Conservation (phyloP, 176 grass and related monocot species). For the Zoysia pacifica region DNA sequence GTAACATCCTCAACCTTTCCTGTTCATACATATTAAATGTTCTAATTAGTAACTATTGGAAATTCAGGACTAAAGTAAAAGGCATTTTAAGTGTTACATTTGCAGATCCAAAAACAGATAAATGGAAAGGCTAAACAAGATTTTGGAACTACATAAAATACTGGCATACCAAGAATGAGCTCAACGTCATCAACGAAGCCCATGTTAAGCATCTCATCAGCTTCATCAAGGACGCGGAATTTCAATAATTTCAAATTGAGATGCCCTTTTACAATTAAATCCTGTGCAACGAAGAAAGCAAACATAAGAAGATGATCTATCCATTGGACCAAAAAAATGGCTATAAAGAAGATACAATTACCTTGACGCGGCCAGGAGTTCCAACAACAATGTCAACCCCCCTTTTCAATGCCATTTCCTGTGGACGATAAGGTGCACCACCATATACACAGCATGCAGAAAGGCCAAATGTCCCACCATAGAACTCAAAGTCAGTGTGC, state of each 20-base stretch:
- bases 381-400: slow-evolving; percentile 96
- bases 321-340: neutral
- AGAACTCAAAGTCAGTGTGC: slow-evolving; percentile 73
- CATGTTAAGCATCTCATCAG: slow-evolving; percentile 99
- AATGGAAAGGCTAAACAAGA: neutral
- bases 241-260: slow-evolving; percentile 77
- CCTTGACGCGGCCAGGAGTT: slow-evolving; percentile 90
- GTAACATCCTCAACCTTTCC: slow-evolving; percentile 86
- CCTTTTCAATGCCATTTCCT: slow-evolving; percentile 65
- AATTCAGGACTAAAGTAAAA: neutral
- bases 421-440: slow-evolving; percentile 69
- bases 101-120: neutral
- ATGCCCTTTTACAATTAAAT: slow-evolving; percentile 69
- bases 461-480: slow-evolving; percentile 69
- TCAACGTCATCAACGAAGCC: slow-evolving; percentile 96
- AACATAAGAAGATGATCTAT: neutral
- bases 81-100: neutral
- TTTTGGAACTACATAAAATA: neutral
- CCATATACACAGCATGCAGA: slow-evolving; percentile 86
- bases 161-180: slow-evolving; percentile 84
- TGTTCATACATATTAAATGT: slow-evolving; percentile 37
- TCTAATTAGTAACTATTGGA: neutral
- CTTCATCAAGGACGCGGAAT: slow-evolving; percentile 97
- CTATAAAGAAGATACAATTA: slow-evolving; percentile 27
- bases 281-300: slow-evolving; percentile 46